phyloP scores from a whole-genome alignment of 805 yeast species.

The Kodamaea kakaduensis region DNA sequence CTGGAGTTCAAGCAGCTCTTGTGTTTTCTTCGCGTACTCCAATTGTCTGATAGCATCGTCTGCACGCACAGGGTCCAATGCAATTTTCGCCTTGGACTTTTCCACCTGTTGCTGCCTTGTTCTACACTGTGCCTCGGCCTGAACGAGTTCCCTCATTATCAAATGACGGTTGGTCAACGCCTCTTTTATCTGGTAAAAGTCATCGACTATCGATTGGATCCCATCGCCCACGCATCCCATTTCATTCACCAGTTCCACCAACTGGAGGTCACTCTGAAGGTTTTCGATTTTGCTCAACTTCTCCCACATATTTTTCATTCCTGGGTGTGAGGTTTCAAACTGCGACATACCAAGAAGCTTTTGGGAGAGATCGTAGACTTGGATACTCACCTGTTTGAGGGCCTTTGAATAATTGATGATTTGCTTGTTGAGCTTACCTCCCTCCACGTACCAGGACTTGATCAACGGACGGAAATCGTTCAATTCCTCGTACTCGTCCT shows the following conservation, averaged over 20 bases:
- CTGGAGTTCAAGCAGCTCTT: conserved; percentile 71
- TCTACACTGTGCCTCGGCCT: conserved; percentile 72
- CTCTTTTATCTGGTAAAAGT: conserved; percentile 86
- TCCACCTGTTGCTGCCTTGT: conserved; percentile 68
- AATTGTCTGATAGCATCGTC: conserved; percentile 83
- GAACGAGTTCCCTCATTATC: conserved; percentile 80
- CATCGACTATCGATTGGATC: conserved; percentile 57
- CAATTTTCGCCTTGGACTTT: conserved; percentile 64
- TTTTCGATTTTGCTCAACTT: conserved; percentile 66
- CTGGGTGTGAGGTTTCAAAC: conserved; percentile 51
- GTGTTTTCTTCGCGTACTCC: conserved; percentile 73
- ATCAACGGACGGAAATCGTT: conserved; percentile 85
- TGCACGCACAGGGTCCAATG: conserved; percentile 80
- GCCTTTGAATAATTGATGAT: conserved; percentile 54
- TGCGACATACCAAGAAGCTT: conserved; percentile 39
- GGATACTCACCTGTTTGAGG: conserved; percentile 48
- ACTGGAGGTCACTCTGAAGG: conserved; percentile 70
- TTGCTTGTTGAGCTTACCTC: conserved; percentile 50
- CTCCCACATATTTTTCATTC: conserved; percentile 76
- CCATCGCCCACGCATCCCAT: conserved; percentile 77
- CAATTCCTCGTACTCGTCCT: conserved; percentile 76
- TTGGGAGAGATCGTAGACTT: conserved; percentile 45
- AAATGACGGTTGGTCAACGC: conserved; percentile 89
- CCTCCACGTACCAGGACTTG: conserved; percentile 62
- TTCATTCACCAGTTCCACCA: conserved; percentile 66